Percentiles rank a stretch among this genome's conserved stretches.
Conservation (phyloP, 2,329 filamentous ascomycete genomes). For the Sporothrix sp. region DNA sequence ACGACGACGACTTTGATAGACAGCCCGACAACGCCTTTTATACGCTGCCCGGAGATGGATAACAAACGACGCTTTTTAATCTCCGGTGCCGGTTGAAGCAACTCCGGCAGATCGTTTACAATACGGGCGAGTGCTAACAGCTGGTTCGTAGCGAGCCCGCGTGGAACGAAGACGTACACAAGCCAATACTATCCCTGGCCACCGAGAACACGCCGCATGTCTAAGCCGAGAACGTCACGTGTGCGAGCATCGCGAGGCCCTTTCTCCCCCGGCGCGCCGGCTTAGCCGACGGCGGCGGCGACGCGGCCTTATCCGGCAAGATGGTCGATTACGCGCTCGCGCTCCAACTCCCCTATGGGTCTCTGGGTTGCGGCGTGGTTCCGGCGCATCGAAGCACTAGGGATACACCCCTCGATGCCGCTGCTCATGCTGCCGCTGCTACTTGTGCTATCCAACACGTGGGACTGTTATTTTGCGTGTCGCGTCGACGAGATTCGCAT, state of each 20-base stretch:
- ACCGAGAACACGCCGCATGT: conserved; percentile 6
- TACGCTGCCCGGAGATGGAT: background rate
- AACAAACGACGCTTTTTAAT: background rate
- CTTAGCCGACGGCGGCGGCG: conserved; percentile 1
- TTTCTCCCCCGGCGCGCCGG: conserved; percentile 5
- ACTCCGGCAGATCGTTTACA: conserved; percentile 6
- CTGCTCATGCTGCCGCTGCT: conserved; percentile 1
- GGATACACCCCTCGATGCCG: background rate
- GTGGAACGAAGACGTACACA: conserved; percentile 6
- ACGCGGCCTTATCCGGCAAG: background rate
- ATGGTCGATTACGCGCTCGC: conserved; percentile 5
- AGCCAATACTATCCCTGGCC: conserved; percentile 2
- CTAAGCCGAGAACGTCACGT: conserved; percentile 3
- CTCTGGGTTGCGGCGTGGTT: conserved; percentile 5
- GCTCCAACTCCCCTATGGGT: conserved; percentile 4
- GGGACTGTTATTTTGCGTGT: conserved; percentile 7
- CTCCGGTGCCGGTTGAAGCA: conserved; percentile 3
- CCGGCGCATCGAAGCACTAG: conserved; percentile 1
- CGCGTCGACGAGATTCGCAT: conserved; percentile 2
- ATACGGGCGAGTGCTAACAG: background rate
- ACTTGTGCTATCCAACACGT: conserved; percentile 1
- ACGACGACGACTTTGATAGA: conserved; percentile 5
- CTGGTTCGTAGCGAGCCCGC: conserved; percentile 3
- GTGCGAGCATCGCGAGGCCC: conserved; percentile 3
- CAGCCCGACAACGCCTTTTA: background rate